Evolutionary conservation across 805 yeast species (phyloP).

Genomic region (Lachancea sp.): DNA sequence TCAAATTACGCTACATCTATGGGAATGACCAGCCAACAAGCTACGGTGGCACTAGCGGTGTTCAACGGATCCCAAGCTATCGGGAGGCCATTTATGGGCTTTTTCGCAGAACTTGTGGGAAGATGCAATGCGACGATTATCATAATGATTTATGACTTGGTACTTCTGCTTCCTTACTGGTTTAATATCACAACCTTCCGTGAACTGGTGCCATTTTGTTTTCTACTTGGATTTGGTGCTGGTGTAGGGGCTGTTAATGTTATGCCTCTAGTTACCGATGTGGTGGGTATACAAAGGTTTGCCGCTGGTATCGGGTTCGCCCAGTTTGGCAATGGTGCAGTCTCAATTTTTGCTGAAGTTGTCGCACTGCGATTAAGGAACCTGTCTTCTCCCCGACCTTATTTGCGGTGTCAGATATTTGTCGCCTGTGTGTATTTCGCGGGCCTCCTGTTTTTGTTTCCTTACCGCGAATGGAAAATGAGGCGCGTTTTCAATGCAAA

Average conservation of each 20-base stretch:
- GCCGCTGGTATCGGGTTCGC: slow-evolving; percentile 30
- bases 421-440: slow-evolving; percentile 39
- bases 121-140: slow-evolving; percentile 40
- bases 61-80: slow-evolving; percentile 42
- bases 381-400: slow-evolving; percentile 33
- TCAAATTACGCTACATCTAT: slow-evolving; percentile 41
- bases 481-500: slow-evolving; percentile 10
- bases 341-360: slow-evolving; percentile 40
- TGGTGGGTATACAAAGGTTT: slow-evolving; percentile 30
- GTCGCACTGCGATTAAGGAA: slow-evolving; percentile 40
- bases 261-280: slow-evolving; percentile 31
- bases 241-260: slow-evolving; percentile 34
- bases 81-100: slow-evolving; percentile 46
- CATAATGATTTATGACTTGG: slow-evolving; percentile 25
- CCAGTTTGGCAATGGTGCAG: slow-evolving; percentile 20
- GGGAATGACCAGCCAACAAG: slow-evolving; percentile 41
- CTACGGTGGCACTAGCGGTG: slow-evolving; percentile 41
- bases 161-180: slow-evolving; percentile 38
- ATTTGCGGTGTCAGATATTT: slow-evolving; percentile 46
- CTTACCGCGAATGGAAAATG: slow-evolving; percentile 22
- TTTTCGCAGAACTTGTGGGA: slow-evolving; percentile 40
- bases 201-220: slow-evolving; percentile 31
- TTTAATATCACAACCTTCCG: slow-evolving; percentile 34
- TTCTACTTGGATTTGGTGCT: slow-evolving; percentile 34
- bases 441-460: slow-evolving; percentile 48